These are phyloP conservation scores for Lichtheimia ornata DNA, from an alignment of 371 early-diverging fungal genomes.

Conservation along the genomic window DNA sequence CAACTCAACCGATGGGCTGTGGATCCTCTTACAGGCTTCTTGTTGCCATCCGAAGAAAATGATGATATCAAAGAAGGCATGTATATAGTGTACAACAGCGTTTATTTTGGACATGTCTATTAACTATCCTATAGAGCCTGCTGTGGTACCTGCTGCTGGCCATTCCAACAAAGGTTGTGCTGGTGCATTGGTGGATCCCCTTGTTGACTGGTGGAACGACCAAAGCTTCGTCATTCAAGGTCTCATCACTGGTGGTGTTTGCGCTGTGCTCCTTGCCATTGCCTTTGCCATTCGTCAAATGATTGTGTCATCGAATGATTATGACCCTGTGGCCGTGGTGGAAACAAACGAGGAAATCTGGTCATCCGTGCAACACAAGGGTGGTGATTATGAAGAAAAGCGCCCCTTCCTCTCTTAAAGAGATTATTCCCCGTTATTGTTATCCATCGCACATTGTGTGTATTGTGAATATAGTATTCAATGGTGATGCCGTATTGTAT, in stretches of 20 bases:
- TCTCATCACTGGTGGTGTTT: constrained; percentile 28
- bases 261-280: constrained; percentile 29
- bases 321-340: constrained; percentile 20
- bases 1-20: constrained; percentile 47
- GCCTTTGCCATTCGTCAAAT: constrained; percentile 31
- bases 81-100: neutral
- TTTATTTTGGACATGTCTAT: too few relatives aligned
- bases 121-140: constrained; percentile 4
- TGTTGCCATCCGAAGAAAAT: constrained; percentile 16
- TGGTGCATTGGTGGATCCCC: constrained; percentile 24
- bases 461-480: too few relatives aligned
- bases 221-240: constrained; percentile 22
- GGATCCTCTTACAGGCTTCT: constrained; percentile 47
- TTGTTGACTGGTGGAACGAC: constrained; percentile 43
- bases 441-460: too few relatives aligned
- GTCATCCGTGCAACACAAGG: too few relatives aligned
- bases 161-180: constrained; percentile 13
- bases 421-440: too few relatives aligned
- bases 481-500: too few relatives aligned
- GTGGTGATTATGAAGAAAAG: constrained; percentile 27
- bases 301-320: constrained; percentile 13
- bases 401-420: constrained; percentile 30
- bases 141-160: constrained; percentile 1
- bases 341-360: constrained; percentile 8
- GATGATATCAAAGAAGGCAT: neutral